A percentile compares a stretch with the other conserved stretches of the same genome.
These are phyloP conservation scores for Vitis rupestris DNA, from an alignment of 164 flowering plant genomes.

Conservation along the genomic window DNA sequence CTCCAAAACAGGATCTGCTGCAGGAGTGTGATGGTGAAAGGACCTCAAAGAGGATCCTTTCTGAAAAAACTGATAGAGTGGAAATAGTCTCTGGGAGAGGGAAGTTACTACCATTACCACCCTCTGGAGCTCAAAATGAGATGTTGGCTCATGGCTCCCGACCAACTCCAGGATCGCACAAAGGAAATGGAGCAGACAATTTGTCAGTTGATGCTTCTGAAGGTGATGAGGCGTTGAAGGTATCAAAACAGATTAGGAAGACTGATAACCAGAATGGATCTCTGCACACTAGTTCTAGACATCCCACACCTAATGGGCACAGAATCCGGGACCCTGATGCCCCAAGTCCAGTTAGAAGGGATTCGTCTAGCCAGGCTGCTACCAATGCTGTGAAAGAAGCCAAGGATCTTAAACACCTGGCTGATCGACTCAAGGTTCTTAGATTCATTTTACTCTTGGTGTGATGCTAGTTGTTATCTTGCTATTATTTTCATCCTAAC, in stretches of 20 bases:
- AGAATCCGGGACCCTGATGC: slow-evolving; percentile 48
- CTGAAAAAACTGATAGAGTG: slow-evolving; percentile 34
- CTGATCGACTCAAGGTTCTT: slow-evolving; percentile 85
- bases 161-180: slow-evolving; percentile 27
- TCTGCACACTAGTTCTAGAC: slow-evolving; percentile 31
- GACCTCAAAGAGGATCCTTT: slow-evolving; percentile 29
- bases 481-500: slow-evolving; percentile 6
- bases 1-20: slow-evolving; percentile 22
- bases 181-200: slow-evolving; percentile 34
- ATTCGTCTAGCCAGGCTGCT: slow-evolving; percentile 66
- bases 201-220: slow-evolving; percentile 32
- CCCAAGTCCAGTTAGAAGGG: slow-evolving; percentile 73
- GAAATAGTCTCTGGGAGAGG: slow-evolving; percentile 35
- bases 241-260: slow-evolving; percentile 34
- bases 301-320: slow-evolving; percentile 40
- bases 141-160: slow-evolving; percentile 16
- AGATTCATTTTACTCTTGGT: slow-evolving; percentile 6
- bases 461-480: not conserved
- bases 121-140: slow-evolving; percentile 41
- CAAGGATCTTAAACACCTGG: slow-evolving; percentile 78
- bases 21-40: slow-evolving; percentile 36
- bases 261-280: slow-evolving; percentile 44
- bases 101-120: slow-evolving; percentile 32
- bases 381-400: slow-evolving; percentile 81
- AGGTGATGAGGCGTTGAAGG: slow-evolving; percentile 37